Evolutionary conservation across 2,329 filamentous ascomycete species (phyloP).

Genomic region (Colletotrichum truncatum): DNA sequence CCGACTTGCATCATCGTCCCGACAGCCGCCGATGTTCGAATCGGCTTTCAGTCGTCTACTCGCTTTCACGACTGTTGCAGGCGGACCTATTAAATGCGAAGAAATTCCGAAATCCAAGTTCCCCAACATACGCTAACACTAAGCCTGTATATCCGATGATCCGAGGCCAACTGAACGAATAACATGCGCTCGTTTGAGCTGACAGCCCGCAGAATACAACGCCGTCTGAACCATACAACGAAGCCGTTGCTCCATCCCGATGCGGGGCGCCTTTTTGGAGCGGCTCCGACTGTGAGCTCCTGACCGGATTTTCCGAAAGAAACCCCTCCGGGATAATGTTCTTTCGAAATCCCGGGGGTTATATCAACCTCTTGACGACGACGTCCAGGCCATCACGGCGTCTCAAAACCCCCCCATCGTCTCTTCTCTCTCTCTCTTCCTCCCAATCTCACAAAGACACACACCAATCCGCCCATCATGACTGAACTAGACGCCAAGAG

Average conservation of each 20-base stretch:
- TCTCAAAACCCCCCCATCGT: not conserved
- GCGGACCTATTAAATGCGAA: conserved; percentile 6
- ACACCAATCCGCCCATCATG: conserved; percentile 5
- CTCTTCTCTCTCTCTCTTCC: not conserved
- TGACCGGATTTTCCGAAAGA: not conserved
- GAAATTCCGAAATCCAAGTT: conserved; percentile 6
- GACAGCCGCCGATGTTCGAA: no score
- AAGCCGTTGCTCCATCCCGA: no score
- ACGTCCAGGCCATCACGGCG: not conserved
- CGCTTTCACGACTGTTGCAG: no score
- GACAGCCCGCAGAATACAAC: not conserved
- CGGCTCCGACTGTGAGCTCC: not conserved
- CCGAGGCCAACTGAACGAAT: no score
- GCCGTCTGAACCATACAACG: not conserved
- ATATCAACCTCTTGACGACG: conserved; percentile 10
- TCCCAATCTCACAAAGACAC: not conserved
- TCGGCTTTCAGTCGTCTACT: no score
- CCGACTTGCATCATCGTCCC: no score
- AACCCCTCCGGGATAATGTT: not conserved
- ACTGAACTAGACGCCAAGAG: conserved; percentile 10
- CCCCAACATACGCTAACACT: not conserved
- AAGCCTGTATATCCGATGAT: no score
- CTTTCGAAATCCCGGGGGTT: not conserved
- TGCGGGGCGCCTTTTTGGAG: no score
- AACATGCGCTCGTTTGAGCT: conserved; percentile 6